Base-by-base conservation (phyloP, 2,329 filamentous ascomycete species). In the Penicillium sp. region DNA sequence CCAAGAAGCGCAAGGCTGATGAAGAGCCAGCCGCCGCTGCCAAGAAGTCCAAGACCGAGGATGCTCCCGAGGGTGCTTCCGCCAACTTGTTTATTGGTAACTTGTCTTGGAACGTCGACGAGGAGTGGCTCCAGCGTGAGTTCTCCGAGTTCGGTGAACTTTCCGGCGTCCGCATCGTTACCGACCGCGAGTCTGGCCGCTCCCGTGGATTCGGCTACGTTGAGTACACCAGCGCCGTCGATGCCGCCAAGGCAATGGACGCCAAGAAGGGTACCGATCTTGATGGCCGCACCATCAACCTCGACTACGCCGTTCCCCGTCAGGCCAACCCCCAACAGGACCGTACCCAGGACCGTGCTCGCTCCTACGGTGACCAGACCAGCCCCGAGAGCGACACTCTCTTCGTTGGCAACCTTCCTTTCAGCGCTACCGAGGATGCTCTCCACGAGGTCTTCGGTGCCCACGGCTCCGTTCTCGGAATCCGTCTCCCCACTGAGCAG, bases 131-230 rank as follows among this genome's bases (percentile, higher is more conserved):
- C 62, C 82, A 84, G 64, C 83, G 88, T 67, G 89, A 93, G 74
- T 96, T 97, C 79, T 85, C 92, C 79, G 78, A 84, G 61, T 93
- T 88, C 69, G 88, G 87, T 61, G 88, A 88, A 69, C 81, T 95
- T 55, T 78, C 80, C 63, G 83, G 85, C 67, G 88, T 87, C 62
- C 88, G 90, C 67, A 86, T 96, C 70, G 89, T 96, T 74, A 92
- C 86, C 66, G 90, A 96, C 79, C 88, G 88, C 74, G 85, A 87
- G 54, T 84, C 82, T 69, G 89, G 90, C 69, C 88, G 90, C 71
- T 93, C 92, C 76, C 92, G 92, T 79, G 92, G 90, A 64, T 96
- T 95, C 75, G 92, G 92, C 59, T 97, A 96, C 73, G 89, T 96
- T 68, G 92, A 96, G 80, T 96, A 92, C 76, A 80, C 81, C 71